These are phyloP conservation scores for Sarocladium oryzae DNA, from an alignment of 2,329 filamentous ascomycete genomes.

Conservation along the genomic window DNA sequence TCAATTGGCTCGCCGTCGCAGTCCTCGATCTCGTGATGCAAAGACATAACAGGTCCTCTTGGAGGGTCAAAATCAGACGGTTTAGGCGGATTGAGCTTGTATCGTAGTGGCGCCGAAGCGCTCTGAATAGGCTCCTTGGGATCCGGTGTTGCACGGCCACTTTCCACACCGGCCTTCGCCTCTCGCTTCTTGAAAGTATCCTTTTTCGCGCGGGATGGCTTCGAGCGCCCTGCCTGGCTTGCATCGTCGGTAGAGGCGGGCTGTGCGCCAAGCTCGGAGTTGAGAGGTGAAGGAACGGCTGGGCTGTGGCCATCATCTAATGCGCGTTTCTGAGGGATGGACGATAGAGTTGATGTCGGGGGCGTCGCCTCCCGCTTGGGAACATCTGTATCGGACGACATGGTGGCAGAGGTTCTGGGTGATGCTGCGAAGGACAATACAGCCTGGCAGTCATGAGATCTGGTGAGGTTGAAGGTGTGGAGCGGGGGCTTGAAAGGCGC, in stretches of 20 bases:
- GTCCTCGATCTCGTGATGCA: slow-evolving; percentile 45
- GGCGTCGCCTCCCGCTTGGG: slow-evolving; percentile 37
- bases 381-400: slow-evolving; percentile 30
- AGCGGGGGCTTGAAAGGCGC: slow-evolving; percentile 5
- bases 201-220: slow-evolving; percentile 51
- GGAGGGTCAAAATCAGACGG: slow-evolving; percentile 54
- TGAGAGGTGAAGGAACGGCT: slow-evolving; percentile 66
- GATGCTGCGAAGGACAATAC: neutral
- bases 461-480: slow-evolving; percentile 1
- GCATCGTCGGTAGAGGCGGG: slow-evolving; percentile 39
- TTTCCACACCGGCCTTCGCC: slow-evolving; percentile 48
- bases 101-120: slow-evolving; percentile 49
- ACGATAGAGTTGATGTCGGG: slow-evolving; percentile 30
- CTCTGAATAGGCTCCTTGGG: slow-evolving; percentile 39
- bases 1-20: slow-evolving; percentile 45
- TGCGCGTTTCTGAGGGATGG: slow-evolving; percentile 57
- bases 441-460: neutral
- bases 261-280: slow-evolving; percentile 51
- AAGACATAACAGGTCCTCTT: slow-evolving; percentile 48
- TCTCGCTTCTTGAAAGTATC: slow-evolving; percentile 64
- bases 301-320: slow-evolving; percentile 66
- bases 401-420: slow-evolving; percentile 14
- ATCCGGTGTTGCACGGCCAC: slow-evolving; percentile 51
- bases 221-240: slow-evolving; percentile 24
- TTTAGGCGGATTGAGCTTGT: slow-evolving; percentile 59